These are phyloP conservation scores for Microbotryum intermedium DNA, from an alignment of 1,284 basidiomycete species.

Conservation along the genomic window DNA sequence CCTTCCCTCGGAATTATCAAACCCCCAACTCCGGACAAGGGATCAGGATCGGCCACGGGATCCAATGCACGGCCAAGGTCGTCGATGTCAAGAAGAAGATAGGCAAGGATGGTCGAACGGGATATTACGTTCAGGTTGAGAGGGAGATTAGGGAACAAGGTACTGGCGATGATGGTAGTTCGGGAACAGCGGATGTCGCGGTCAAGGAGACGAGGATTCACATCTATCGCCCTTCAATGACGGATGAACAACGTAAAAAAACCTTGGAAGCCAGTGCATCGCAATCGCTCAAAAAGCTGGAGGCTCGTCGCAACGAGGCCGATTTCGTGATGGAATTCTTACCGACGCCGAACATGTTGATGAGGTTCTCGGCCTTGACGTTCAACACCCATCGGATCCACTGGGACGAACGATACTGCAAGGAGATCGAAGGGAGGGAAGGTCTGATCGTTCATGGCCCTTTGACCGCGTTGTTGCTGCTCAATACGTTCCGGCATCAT, in stretches of 20 bases:
- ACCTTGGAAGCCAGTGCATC: not conserved
- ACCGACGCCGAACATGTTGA: not conserved
- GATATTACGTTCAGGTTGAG: not conserved
- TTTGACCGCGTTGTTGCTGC: constrained; percentile 6
- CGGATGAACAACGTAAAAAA: too few species aligned
- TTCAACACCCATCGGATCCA: constrained; percentile 37
- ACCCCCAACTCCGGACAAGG: not conserved
- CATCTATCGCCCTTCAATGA: not conserved
- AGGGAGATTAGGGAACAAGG: not conserved
- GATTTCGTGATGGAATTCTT: not conserved
- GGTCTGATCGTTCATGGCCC: constrained; percentile 11
- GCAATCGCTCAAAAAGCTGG: not conserved
- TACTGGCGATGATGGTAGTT: not conserved
- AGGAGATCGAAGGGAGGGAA: constrained; percentile 32
- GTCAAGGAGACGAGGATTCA: constrained; percentile 2
- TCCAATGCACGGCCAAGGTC: not conserved
- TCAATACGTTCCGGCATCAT: not conserved
- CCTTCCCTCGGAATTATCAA: not conserved
- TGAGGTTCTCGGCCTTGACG: constrained; percentile 36
- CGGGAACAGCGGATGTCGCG: not conserved
- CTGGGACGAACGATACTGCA: constrained; percentile 33
- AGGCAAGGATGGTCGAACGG: constrained; percentile 3
- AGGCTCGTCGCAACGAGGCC: not conserved
- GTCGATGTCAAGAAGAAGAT: not conserved
- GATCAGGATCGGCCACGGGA: not conserved